Percentiles rank a stretch among this genome's conserved stretches.
Evolutionary conservation across 2,329 filamentous ascomycete genomes (phyloP).

Genomic region (Ophiostoma sp.): DNA sequence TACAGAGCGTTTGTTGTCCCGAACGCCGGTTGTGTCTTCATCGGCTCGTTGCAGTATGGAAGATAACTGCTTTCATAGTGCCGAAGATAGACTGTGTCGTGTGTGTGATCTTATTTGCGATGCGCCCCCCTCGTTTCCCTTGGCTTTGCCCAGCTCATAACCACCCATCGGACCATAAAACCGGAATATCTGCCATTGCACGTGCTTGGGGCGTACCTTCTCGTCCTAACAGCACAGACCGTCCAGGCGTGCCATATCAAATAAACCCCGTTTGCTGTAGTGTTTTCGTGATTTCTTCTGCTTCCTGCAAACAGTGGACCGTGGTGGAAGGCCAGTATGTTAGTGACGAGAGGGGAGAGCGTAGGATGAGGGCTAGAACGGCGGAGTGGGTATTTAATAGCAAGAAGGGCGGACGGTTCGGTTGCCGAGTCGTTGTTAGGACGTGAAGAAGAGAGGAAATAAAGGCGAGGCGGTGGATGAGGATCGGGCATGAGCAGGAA

Average conservation of each 20-base stretch:
- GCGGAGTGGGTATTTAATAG: neutral
- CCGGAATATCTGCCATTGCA: neutral
- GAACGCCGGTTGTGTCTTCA: too few species aligned
- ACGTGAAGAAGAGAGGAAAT: neutral
- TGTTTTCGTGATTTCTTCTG: slow-evolving; percentile 35
- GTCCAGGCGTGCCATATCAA: slow-evolving; percentile 28
- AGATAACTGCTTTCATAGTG: neutral
- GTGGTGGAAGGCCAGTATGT: slow-evolving; percentile 14
- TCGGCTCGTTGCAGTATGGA: neutral
- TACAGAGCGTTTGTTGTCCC: neutral
- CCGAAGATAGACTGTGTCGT: neutral
- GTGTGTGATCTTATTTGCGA: neutral
- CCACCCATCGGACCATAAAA: too few species aligned
- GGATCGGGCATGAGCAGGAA: neutral
- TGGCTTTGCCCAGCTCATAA: neutral
- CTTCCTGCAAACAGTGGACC: slow-evolving; percentile 29
- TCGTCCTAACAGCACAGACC: too few species aligned
- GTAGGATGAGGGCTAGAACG: too few species aligned
- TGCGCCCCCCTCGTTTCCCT: neutral
- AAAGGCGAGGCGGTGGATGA: neutral
- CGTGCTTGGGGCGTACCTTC: too few species aligned
- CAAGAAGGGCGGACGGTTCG: neutral
- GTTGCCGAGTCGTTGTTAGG: slow-evolving; percentile 1
- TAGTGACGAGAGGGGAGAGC: slow-evolving; percentile 18
- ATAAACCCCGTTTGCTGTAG: slow-evolving; percentile 40